Conservation (phyloP, 768 basidiomycete species). For the Auricularia cornea region DNA sequence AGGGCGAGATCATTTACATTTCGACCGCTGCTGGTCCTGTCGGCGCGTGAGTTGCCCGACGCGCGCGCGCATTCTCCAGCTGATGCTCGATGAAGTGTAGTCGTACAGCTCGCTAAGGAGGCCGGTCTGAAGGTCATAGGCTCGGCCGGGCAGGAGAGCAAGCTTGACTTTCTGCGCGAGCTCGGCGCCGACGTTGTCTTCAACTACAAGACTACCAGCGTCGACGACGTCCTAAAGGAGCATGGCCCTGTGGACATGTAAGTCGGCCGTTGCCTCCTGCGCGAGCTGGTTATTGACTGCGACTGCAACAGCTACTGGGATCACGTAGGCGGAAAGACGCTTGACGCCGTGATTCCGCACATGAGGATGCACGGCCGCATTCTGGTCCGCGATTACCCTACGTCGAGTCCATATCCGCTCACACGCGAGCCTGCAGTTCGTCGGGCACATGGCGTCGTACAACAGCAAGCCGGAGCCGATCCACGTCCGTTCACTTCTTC, state of each 20-base stretch:
- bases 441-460: conserved; percentile 10
- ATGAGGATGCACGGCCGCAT: conserved; percentile 40
- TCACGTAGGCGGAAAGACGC: conserved; percentile 50
- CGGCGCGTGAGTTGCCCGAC: background rate
- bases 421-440: background rate
- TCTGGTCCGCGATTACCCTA: conserved; percentile 20
- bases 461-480: conserved; percentile 17
- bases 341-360: conserved; percentile 46
- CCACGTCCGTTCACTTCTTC: conserved; percentile 9
- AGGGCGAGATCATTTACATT: background rate
- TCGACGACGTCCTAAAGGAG: conserved; percentile 23
- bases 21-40: background rate
- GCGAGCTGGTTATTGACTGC: background rate
- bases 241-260: conserved; percentile 29
- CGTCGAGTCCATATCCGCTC: no score
- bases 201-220: conserved; percentile 25
- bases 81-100: background rate
- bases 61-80: background rate
- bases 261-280: background rate
- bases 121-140: conserved; percentile 35
- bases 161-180: conserved; percentile 28
- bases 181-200: conserved; percentile 31
- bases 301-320: conserved; percentile 38
- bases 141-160: conserved; percentile 33
- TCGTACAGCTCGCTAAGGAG: conserved; percentile 32